Evolutionary conservation across 225 moss, liverwort and hornwort genomes (phyloP).

Genomic region (Takakia lepidozioides): DNA sequence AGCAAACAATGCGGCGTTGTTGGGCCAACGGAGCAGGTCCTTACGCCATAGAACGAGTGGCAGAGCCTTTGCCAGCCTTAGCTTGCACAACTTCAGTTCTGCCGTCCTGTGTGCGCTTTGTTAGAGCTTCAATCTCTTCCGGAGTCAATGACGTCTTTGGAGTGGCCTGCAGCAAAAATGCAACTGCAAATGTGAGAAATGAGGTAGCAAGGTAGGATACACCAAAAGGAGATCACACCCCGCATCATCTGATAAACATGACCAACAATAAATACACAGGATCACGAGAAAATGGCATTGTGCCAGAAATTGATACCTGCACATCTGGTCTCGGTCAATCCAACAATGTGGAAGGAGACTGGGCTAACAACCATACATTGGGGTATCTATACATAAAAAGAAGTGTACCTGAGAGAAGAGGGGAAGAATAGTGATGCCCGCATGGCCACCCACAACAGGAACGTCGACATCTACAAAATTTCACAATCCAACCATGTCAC

Average conservation of each 20-base stretch:
- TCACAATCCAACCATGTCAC: slow-evolving; percentile 1
- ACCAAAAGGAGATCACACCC: too few species aligned
- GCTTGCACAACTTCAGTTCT: slow-evolving; percentile 66
- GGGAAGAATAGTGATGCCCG: slow-evolving; percentile 66
- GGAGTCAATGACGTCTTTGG: slow-evolving; percentile 34
- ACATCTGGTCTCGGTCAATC: not conserved
- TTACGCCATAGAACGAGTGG: slow-evolving; percentile 78
- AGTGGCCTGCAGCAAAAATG: slow-evolving; percentile 37
- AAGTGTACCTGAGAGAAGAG: slow-evolving; percentile 56
- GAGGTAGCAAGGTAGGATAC: too few species aligned
- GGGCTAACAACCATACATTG: not conserved
- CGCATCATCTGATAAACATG: too few species aligned
- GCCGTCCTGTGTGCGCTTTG: slow-evolving; percentile 72
- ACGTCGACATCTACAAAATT: slow-evolving; percentile 57
- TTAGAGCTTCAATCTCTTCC: slow-evolving; percentile 54
- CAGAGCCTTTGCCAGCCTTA: slow-evolving; percentile 73
- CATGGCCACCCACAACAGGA: slow-evolving; percentile 69
- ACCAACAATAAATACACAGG: too few species aligned
- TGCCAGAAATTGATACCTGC: too few species aligned
- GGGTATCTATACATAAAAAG: not conserved
- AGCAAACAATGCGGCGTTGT: not conserved
- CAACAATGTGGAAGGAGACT: not conserved
- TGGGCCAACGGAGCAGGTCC: slow-evolving; percentile 5
- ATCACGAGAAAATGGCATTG: not conserved
- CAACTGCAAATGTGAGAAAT: too few species aligned